These are phyloP conservation scores for Taiozyma sp. DNA, from an alignment of 1,139 yeast species.

Conservation along the genomic window DNA sequence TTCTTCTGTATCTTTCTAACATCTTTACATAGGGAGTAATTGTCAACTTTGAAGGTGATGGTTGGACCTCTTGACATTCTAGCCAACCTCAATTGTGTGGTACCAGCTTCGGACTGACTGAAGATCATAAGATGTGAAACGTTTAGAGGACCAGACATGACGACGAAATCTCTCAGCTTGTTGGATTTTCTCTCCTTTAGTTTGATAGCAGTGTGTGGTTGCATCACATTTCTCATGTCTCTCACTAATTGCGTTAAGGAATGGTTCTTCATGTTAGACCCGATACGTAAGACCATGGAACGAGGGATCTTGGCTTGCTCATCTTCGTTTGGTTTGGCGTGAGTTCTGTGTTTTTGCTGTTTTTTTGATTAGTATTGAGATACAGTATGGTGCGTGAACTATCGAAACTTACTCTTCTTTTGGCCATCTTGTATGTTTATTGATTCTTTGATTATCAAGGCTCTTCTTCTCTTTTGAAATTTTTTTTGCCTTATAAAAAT, in stretches of 20 bases:
- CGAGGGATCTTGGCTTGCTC: constrained; percentile 73
- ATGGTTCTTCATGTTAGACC: constrained; percentile 73
- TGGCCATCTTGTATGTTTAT: constrained; percentile 32
- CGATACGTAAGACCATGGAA: constrained; percentile 90
- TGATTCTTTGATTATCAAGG: neutral
- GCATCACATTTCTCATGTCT: constrained; percentile 88
- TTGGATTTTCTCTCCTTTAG: constrained; percentile 83
- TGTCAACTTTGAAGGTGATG: constrained; percentile 69
- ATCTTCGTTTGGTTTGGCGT: constrained; percentile 59
- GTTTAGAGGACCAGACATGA: constrained; percentile 96
- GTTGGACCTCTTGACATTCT: constrained; percentile 95
- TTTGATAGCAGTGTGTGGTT: constrained; percentile 92
- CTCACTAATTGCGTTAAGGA: constrained; percentile 77
- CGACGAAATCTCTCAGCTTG: constrained; percentile 82
- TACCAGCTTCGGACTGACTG: constrained; percentile 78
- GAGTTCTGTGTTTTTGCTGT: constrained; percentile 73
- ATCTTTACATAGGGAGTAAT: constrained; percentile 81
- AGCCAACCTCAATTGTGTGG: constrained; percentile 76
- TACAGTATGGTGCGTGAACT: neutral
- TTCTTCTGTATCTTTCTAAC: constrained; percentile 59
- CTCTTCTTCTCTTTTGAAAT: neutral
- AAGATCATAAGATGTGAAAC: constrained; percentile 85
- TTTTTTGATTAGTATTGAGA: constrained; percentile 3
- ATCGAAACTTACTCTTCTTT: constrained; percentile 37
- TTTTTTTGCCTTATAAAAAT: constrained; percentile 7